A percentile compares a stretch with the other conserved stretches of the same genome.
These are phyloP conservation scores for Tetracladium setigerum DNA, from an alignment of 495 filamentous ascomycete species.

Conservation along the genomic window DNA sequence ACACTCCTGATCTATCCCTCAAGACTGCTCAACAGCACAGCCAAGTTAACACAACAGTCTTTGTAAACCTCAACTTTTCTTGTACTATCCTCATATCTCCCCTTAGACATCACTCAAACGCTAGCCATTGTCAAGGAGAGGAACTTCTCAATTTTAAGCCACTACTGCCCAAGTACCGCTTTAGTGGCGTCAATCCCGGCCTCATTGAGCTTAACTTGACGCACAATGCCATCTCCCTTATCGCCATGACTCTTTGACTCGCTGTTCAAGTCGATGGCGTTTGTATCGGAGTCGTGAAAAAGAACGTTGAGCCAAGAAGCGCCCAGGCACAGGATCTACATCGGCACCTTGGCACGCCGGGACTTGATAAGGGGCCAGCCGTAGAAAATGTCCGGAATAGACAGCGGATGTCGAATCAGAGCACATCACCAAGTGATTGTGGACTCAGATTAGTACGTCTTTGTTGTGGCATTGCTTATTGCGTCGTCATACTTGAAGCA, in stretches of 20 bases:
- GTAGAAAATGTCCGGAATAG: constrained; percentile 3
- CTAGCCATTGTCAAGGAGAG: background rate
- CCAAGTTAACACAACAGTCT: too few species aligned
- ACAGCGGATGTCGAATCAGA: constrained; percentile 9
- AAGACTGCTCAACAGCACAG: background rate
- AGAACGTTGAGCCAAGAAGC: background rate
- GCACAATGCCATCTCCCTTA: background rate
- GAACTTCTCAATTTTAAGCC: background rate
- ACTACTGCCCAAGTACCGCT: constrained; percentile 2
- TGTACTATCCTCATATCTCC: background rate
- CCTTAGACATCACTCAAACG: background rate
- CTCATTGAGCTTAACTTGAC: constrained; percentile 7
- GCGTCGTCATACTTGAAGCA: constrained; percentile 4
- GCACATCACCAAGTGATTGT: background rate
- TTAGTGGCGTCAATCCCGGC: background rate
- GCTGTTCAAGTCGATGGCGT: background rate
- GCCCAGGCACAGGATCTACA: too few species aligned
- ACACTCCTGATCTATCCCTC: background rate
- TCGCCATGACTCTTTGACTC: background rate
- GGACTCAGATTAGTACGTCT: constrained; percentile 1
- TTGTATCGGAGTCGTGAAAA: background rate
- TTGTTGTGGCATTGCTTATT: constrained; percentile 12
- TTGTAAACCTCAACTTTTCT: background rate
- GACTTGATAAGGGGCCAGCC: constrained; percentile 7
- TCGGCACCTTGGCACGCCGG: constrained; percentile 3